A percentile compares a stretch with the other conserved stretches of the same genome.
Evolutionary conservation across 2,329 filamentous ascomycete species (phyloP).

Genomic region (Emmonsiellopsis sp.): DNA sequence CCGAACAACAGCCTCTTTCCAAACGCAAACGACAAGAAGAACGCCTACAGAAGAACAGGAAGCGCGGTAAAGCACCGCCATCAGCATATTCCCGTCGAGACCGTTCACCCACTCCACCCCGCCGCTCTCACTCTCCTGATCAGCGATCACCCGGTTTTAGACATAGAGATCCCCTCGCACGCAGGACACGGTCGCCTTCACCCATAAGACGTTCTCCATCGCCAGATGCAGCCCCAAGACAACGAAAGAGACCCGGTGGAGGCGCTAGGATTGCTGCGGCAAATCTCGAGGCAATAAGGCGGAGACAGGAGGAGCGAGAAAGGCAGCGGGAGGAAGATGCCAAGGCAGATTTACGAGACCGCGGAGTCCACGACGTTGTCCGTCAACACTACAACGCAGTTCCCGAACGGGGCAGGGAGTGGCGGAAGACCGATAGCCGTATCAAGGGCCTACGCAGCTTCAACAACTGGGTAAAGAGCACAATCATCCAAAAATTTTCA

Average conservation of each 20-base stretch:
- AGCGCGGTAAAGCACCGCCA: conserved; percentile 26
- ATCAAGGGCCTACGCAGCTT: conserved; percentile 92
- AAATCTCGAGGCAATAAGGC: conserved; percentile 30
- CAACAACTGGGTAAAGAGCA: conserved; percentile 99
- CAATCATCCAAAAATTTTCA: conserved; percentile 92
- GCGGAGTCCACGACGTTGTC: conserved; percentile 74
- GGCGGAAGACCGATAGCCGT: conserved; percentile 85
- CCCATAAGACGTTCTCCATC: conserved; percentile 32
- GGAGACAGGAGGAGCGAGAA: conserved; percentile 35
- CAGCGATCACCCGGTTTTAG: conserved; percentile 7
- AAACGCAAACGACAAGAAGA: conserved; percentile 33
- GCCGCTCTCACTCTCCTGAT: conserved; percentile 14
- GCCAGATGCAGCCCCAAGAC: conserved; percentile 30
- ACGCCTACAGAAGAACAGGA: conserved; percentile 27
- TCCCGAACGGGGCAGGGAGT: conserved; percentile 84
- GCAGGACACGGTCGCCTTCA: conserved; percentile 27
- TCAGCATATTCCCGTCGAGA: conserved; percentile 33
- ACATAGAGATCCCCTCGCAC: conserved; percentile 19
- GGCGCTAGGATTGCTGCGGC: conserved; percentile 32
- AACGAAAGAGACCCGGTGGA: conserved; percentile 38
- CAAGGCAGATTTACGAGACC: conserved; percentile 26
- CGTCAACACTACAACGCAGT: conserved; percentile 93
- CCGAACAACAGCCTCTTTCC: conserved; percentile 19
- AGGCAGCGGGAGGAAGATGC: conserved; percentile 31
- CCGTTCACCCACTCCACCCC: conserved; percentile 16